Evolutionary conservation across 192 early-diverging fungal genomes (phyloP).

Genomic region (Linnemannia hyalina): DNA sequence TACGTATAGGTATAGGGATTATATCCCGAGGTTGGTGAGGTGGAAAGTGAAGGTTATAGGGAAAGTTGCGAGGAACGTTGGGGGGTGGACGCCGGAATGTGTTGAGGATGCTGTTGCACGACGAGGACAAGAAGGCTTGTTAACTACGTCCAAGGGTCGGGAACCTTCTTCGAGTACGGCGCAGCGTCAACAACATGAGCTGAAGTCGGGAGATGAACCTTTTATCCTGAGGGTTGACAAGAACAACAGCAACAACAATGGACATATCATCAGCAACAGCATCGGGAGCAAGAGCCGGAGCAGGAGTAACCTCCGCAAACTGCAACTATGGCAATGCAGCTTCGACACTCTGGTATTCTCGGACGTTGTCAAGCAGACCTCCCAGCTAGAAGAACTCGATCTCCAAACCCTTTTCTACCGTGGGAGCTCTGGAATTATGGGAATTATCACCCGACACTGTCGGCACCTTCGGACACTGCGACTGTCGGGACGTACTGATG

Average conservation of each 20-base stretch:
- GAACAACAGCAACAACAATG: not conserved
- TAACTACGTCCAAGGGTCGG: not conserved
- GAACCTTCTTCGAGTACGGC: not conserved
- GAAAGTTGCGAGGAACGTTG: not conserved
- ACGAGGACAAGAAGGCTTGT: not conserved
- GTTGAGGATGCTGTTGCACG: not conserved
- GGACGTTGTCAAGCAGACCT: not conserved
- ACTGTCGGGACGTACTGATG: not conserved
- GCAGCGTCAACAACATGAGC: not conserved
- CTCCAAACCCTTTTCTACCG: not conserved
- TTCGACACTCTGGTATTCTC: not conserved
- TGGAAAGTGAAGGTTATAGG: not conserved
- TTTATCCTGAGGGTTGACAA: not conserved
- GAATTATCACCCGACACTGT: not conserved
- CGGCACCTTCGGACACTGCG: not conserved
- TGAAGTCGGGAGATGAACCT: not conserved
- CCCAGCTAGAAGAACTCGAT: not conserved
- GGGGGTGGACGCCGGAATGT: not conserved
- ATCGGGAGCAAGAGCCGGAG: not conserved
- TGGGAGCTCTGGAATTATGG: not conserved
- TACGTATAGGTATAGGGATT: not conserved
- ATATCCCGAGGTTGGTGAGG: not conserved
- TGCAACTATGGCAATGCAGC: not conserved
- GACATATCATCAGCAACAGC: not conserved
- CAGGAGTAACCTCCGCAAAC: not conserved